phyloP scores from a whole-genome alignment of 2,329 filamentous ascomycete genomes.

The Penicillium olsonii region DNA sequence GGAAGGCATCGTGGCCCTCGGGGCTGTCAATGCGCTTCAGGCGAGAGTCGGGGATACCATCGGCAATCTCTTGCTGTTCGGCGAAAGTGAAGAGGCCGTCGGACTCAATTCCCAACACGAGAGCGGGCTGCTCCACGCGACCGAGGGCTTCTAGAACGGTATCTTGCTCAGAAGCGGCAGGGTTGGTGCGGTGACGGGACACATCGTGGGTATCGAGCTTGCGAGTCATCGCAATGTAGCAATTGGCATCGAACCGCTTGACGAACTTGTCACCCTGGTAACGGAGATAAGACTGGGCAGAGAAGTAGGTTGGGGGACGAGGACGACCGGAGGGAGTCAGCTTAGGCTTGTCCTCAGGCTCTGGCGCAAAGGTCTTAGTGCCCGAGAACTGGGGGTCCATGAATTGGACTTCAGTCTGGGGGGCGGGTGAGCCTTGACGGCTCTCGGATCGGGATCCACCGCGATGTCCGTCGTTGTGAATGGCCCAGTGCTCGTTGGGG shows the following conservation, averaged over 20 bases:
- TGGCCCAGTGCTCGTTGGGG: slow-evolving; percentile 72
- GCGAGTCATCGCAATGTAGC: slow-evolving; percentile 97
- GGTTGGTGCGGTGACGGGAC: slow-evolving; percentile 67
- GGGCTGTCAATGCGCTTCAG: slow-evolving; percentile 88
- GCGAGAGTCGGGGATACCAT: slow-evolving; percentile 73
- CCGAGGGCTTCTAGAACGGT: slow-evolving; percentile 73
- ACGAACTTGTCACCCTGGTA: slow-evolving; percentile 98
- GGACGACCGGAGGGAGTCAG: slow-evolving; percentile 28
- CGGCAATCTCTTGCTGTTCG: slow-evolving; percentile 89
- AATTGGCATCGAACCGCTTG: slow-evolving; percentile 95
- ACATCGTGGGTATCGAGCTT: slow-evolving; percentile 98
- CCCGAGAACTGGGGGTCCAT: slow-evolving; percentile 73
- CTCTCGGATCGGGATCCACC: slow-evolving; percentile 56
- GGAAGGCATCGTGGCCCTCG: slow-evolving; percentile 94
- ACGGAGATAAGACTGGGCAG: slow-evolving; percentile 92
- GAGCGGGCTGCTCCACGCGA: slow-evolving; percentile 81
- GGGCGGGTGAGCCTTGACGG: slow-evolving; percentile 30
- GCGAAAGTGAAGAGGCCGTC: slow-evolving; percentile 97
- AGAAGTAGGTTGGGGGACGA: slow-evolving; percentile 82
- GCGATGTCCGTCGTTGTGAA: slow-evolving; percentile 80
- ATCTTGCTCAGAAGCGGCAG: slow-evolving; percentile 39
- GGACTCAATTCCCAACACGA: slow-evolving; percentile 91
- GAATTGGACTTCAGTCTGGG: slow-evolving; percentile 39
- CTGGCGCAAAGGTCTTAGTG: slow-evolving; percentile 55
- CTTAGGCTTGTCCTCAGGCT: slow-evolving; percentile 27